phyloP scores from a whole-genome alignment of 2,329 filamentous ascomycete species.

The Apiospora phragmitis region DNA sequence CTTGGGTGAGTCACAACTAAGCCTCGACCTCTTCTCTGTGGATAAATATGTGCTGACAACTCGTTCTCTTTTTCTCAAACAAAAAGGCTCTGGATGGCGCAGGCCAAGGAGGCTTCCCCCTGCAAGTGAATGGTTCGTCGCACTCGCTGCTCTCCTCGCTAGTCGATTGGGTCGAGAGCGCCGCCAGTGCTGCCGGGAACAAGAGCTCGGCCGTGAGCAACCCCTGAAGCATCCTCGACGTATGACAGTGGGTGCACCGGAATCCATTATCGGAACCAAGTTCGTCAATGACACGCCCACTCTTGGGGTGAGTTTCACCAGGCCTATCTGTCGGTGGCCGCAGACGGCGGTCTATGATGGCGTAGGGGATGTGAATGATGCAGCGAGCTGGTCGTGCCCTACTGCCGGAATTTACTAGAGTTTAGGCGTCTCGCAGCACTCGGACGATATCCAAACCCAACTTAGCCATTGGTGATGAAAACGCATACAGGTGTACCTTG shows the following conservation, averaged over 20 bases:
- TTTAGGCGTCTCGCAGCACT: not conserved
- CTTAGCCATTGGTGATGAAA: not conserved
- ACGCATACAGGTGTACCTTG: not conserved
- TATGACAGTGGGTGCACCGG: constrained; percentile 22
- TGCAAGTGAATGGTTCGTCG: constrained; percentile 34
- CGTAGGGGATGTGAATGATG: constrained; percentile 20
- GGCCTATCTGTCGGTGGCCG: constrained; percentile 29
- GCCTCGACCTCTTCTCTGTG: not conserved
- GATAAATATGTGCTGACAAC: not conserved
- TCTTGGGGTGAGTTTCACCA: constrained; percentile 24
- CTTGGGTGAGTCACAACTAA: constrained; percentile 23
- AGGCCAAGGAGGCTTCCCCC: constrained; percentile 12
- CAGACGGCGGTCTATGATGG: constrained; percentile 28
- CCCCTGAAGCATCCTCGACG: constrained; percentile 35
- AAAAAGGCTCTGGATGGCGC: constrained; percentile 15
- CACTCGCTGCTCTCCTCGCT: constrained; percentile 51
- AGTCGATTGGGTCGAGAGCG: constrained; percentile 49
- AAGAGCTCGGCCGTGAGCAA: constrained; percentile 20
- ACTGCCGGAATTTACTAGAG: constrained; percentile 14
- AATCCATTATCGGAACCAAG: constrained; percentile 30
- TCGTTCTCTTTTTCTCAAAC: not conserved
- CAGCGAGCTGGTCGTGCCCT: constrained; percentile 26
- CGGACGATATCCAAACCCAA: too few relatives aligned
- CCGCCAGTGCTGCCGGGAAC: constrained; percentile 14
- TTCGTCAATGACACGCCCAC: constrained; percentile 26